phyloP scores from a whole-genome alignment of 768 basidiomycete genomes.

The Lactifluus hygrophoroides region DNA sequence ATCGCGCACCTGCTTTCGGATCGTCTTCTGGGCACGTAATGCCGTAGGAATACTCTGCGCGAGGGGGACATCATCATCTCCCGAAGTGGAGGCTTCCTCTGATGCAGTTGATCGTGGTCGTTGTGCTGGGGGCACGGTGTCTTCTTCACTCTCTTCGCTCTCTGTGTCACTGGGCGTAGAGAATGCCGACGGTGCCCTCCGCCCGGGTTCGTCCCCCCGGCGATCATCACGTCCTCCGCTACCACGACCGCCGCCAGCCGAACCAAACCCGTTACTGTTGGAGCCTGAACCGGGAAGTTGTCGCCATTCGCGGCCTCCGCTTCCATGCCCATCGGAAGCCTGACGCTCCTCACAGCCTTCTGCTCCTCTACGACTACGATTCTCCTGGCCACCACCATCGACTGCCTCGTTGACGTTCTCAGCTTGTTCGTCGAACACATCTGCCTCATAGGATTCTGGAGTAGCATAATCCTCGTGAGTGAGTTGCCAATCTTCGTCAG shows the following conservation, averaged over 20 bases:
- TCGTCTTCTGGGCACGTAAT: conserved; percentile 70
- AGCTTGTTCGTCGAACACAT: not conserved
- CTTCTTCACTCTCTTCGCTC: conserved; percentile 37
- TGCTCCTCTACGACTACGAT: not conserved
- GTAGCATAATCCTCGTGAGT: conserved; percentile 9
- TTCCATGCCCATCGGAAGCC: conserved; percentile 5
- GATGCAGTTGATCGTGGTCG: conserved; percentile 7
- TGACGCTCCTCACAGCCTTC: not conserved
- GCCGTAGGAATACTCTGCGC: conserved; percentile 80
- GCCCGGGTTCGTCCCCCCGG: conserved; percentile 30
- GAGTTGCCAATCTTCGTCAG: conserved; percentile 10
- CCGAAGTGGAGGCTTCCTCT: not conserved
- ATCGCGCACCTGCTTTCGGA: conserved; percentile 61
- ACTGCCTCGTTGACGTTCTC: not conserved
- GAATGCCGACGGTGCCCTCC: conserved; percentile 24
- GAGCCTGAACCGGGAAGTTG: conserved; percentile 23
- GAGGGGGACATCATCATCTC: conserved; percentile 72
- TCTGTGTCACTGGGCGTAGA: conserved; percentile 28
- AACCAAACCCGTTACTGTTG: conserved; percentile 23
- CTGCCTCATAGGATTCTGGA: conserved; percentile 4
- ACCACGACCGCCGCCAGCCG: conserved; percentile 17
- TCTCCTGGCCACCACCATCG: not conserved
- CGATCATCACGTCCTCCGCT: conserved; percentile 32
- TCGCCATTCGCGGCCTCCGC: conserved; percentile 20
- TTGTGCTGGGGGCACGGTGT: conserved; percentile 18